phyloP scores from a whole-genome alignment of 768 basidiomycete species.

The Tulasnella sp. region DNA sequence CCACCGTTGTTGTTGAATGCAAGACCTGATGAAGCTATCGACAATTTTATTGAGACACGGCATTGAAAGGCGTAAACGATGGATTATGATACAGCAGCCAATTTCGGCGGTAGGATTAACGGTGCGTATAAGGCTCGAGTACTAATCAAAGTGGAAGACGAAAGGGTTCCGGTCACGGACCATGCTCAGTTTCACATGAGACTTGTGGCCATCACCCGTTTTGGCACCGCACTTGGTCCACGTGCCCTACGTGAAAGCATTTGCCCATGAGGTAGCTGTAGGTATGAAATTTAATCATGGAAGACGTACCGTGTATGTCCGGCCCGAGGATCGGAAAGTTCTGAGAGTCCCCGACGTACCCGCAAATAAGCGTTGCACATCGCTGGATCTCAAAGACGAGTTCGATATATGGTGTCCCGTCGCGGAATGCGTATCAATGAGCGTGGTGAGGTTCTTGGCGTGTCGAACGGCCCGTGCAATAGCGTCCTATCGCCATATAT shows the following conservation, averaged over 20 bases:
- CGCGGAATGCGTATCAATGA: conserved; percentile 2
- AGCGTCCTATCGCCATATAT: neutral
- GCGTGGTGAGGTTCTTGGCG: neutral
- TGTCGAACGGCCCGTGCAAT: neutral
- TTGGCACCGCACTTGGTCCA: too few species aligned
- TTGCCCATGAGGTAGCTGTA: neutral
- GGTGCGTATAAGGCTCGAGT: too few species aligned
- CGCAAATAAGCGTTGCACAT: neutral
- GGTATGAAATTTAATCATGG: neutral
- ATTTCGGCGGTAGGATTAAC: too few species aligned
- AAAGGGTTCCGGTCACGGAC: neutral
- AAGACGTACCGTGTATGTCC: conserved; percentile 2
- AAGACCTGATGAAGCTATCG: too few species aligned
- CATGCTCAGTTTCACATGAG: neutral
- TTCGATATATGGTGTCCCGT: neutral
- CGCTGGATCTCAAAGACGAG: neutral
- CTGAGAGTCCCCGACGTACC: neutral
- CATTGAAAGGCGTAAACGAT: too few species aligned
- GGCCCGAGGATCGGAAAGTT: neutral
- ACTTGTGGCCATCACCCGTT: too few species aligned
- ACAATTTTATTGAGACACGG: too few species aligned
- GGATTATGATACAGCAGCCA: too few species aligned
- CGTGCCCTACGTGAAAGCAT: neutral
- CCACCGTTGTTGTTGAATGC: too few species aligned
- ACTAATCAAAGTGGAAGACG: neutral